These are phyloP conservation scores for Exophiala sp. DNA, from an alignment of 2,329 filamentous ascomycete genomes.

Conservation along the genomic window DNA sequence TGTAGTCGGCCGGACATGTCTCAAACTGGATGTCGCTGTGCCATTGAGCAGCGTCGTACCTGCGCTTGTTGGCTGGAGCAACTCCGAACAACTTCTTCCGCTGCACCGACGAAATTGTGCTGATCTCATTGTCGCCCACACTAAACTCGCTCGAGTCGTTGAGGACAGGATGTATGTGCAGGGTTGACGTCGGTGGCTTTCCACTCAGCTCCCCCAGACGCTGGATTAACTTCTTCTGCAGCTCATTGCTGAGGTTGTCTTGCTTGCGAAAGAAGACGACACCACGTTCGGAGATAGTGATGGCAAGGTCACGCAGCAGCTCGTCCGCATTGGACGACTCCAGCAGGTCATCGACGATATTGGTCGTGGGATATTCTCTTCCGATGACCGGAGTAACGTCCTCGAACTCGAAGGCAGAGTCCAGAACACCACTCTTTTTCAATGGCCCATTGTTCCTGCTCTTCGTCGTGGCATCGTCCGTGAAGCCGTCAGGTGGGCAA, in stretches of 20 bases:
- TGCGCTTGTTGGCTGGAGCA: conserved; percentile 33
- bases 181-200: conserved; percentile 54
- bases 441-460: conserved; percentile 31
- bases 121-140: conserved; percentile 58
- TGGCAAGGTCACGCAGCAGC: conserved; percentile 63
- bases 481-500: neutral
- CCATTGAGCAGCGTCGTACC: conserved; percentile 47
- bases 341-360: conserved; percentile 52
- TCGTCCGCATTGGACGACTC: conserved; percentile 61
- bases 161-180: conserved; percentile 60
- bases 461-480: neutral
- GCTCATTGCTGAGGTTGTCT: conserved; percentile 56
- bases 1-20: conserved; percentile 61
- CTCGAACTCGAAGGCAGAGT: conserved; percentile 42
- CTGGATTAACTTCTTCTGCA: conserved; percentile 63
- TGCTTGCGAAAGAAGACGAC: conserved; percentile 70
- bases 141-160: conserved; percentile 56
- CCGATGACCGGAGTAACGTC: conserved; percentile 53
- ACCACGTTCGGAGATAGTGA: conserved; percentile 65
- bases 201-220: conserved; percentile 59
- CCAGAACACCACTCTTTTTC: conserved; percentile 39
- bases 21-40: conserved; percentile 65
- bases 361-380: conserved; percentile 44
- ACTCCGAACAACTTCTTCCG: conserved; percentile 46
- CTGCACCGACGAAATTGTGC: conserved; percentile 59